Evolutionary conservation across 2,329 filamentous ascomycete genomes (phyloP), one percentile per base, ranked within the genome.

Genomic region (Tolypocladium sp.): DNA sequence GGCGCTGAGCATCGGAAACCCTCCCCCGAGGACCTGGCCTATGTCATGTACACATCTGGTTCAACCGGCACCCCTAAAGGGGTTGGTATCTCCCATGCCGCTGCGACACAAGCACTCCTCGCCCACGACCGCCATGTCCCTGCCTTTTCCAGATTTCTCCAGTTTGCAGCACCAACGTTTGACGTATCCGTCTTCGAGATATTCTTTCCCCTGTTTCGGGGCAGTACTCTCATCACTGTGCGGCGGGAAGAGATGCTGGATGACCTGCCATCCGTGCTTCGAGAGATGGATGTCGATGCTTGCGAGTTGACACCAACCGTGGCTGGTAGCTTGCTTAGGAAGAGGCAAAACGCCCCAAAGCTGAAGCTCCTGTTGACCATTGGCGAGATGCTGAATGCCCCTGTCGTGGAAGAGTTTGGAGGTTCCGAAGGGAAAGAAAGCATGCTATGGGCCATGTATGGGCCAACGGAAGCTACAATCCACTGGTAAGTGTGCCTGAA

Each of bases 101-200:
- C 92, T 20, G 91, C 82, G 9, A 89, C 90, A 0, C 92, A 96
- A 70, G 91, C 89, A 59, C 74, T 97, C 9, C 79, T 96, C 51
- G 90, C 91, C 2, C 92, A 97, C 68, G 81, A 95, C 67, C 79
- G 77, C 54, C 85, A 92, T 65, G 87, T 97, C 46, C 92, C 92
- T 2, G 44, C 57, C 0, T 96, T 96, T 68, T 78, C 78, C 20
- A 83, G 91, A 53, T 96, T 97, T 70, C 81, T 97, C 1, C 92
- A 97, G 70, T 96, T 96, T 71, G 92, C 92, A 5, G 88, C 91
- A 3, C 91, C 92, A 1, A 96, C 92, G 0, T 97, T 97, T 69
- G 92, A 97, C 71, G 92, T 97, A 9, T 96, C 91, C 0, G 88
- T 96, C 7, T 97, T 97, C 70, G 92, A 97, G 70, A 92, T 95